phyloP scores from a whole-genome alignment of 176 grass and related monocot genomes.

The Oropetium thomaeum region DNA sequence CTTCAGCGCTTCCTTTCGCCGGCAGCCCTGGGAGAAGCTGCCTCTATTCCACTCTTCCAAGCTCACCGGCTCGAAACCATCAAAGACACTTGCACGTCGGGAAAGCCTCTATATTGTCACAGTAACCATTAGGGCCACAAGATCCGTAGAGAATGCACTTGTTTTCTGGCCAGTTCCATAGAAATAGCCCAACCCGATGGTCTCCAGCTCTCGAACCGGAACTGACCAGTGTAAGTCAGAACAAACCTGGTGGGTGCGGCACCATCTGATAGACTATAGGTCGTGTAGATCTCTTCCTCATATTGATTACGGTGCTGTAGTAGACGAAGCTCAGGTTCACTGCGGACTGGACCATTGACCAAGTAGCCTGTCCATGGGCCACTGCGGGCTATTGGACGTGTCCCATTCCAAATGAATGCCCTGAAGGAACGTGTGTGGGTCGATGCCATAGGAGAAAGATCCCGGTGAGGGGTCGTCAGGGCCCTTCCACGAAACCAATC shows the following conservation, averaged over 20 bases:
- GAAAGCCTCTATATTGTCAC: not conserved
- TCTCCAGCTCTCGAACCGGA: not conserved
- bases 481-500: too few species aligned
- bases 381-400: not conserved
- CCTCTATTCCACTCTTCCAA: too few species aligned
- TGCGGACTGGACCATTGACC: too few species aligned
- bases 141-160: not conserved
- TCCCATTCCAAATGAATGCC: constrained; percentile 4
- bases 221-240: constrained; percentile 1
- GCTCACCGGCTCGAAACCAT: too few species aligned
- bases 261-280: constrained; percentile 7
- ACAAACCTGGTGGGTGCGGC: not conserved
- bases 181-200: not conserved
- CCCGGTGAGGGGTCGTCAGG: constrained; percentile 20
- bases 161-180: not conserved
- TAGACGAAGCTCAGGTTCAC: not conserved
- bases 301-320: not conserved
- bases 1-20: too few species aligned
- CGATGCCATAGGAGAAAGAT: not conserved
- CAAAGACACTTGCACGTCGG: too few species aligned
- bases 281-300: constrained; percentile 1
- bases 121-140: constrained; percentile 30
- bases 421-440: not conserved
- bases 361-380: constrained; percentile 37
- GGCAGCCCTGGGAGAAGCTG: too few species aligned